Conservation (phyloP, 768 basidiomycete genomes). For the Myochromella boudieri region DNA sequence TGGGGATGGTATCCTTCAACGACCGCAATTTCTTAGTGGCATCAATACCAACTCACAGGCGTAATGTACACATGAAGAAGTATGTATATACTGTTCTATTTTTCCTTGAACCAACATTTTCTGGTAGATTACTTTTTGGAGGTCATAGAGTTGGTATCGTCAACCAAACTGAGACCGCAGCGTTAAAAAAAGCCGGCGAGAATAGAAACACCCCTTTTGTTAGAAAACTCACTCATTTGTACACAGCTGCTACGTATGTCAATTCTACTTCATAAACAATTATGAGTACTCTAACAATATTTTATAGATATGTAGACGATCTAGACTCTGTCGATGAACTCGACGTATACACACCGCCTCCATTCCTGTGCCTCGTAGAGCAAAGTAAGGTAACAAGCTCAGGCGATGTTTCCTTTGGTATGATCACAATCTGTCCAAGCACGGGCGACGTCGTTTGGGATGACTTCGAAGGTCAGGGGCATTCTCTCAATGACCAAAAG, state of each 20-base stretch:
- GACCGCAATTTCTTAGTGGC: conserved; percentile 76
- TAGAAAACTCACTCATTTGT: conserved; percentile 73
- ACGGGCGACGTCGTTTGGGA: conserved; percentile 96
- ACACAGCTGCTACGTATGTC: conserved; percentile 87
- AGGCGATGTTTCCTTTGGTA: conserved; percentile 52
- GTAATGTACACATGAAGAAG: conserved; percentile 77
- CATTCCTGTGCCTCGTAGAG: conserved; percentile 73
- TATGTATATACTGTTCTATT: conserved; percentile 25
- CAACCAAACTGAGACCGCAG: conserved; percentile 83
- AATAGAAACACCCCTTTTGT: conserved; percentile 74
- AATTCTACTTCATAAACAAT: conserved; percentile 1
- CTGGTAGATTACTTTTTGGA: conserved; percentile 59
- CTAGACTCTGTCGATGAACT: conserved; percentile 66
- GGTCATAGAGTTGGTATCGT: conserved; percentile 86
- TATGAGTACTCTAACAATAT: background rate
- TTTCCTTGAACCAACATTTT: conserved; percentile 1
- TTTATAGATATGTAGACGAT: conserved; percentile 76
- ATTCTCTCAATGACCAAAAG: background rate
- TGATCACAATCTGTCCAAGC: conserved; percentile 79
- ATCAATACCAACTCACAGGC: conserved; percentile 67
- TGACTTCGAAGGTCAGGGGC: conserved; percentile 68
- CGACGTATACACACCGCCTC: conserved; percentile 57
- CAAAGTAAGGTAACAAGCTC: conserved; percentile 37
- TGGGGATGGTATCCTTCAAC: conserved; percentile 74
- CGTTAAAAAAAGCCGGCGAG: conserved; percentile 80